phyloP scores from a whole-genome alignment of 805 yeast genomes.

The Starmerella apicola region DNA sequence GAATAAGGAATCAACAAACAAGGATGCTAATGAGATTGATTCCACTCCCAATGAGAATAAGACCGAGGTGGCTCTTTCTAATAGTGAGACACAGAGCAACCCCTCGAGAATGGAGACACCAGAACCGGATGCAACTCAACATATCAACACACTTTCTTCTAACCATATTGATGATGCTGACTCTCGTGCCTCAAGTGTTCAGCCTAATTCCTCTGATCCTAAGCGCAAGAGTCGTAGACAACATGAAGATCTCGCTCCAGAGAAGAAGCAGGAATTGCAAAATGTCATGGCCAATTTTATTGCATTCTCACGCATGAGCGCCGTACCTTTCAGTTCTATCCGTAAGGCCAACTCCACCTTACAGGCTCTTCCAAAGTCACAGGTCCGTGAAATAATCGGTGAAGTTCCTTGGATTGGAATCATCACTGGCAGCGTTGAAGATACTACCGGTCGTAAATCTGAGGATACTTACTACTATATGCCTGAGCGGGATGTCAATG shows the following conservation, averaged over 20 bases:
- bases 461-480: conserved; percentile 91
- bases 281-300: conserved; percentile 68
- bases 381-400: conserved; percentile 28
- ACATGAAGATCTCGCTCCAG: conserved; percentile 4
- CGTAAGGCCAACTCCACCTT: conserved; percentile 49
- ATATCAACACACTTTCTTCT: not conserved
- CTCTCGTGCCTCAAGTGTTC: conserved; percentile 7
- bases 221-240: conserved; percentile 7
- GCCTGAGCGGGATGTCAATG: conserved; percentile 68
- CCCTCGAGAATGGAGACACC: too few relatives aligned
- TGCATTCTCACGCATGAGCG: conserved; percentile 79
- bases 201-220: not conserved
- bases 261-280: conserved; percentile 29
- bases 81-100: too few relatives aligned
- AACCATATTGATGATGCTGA: not conserved
- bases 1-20: not conserved
- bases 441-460: conserved; percentile 88
- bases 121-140: not conserved
- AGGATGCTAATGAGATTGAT: not conserved
- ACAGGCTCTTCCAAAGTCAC: conserved; percentile 30
- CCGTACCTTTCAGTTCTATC: conserved; percentile 70
- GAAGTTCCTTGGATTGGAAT: conserved; percentile 61
- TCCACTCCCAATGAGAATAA: not conserved
- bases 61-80: not conserved
- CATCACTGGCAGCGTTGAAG: conserved; percentile 79